Conservation (phyloP, 2,329 filamentous ascomycete species). For the Endoconidiophora polonica region DNA sequence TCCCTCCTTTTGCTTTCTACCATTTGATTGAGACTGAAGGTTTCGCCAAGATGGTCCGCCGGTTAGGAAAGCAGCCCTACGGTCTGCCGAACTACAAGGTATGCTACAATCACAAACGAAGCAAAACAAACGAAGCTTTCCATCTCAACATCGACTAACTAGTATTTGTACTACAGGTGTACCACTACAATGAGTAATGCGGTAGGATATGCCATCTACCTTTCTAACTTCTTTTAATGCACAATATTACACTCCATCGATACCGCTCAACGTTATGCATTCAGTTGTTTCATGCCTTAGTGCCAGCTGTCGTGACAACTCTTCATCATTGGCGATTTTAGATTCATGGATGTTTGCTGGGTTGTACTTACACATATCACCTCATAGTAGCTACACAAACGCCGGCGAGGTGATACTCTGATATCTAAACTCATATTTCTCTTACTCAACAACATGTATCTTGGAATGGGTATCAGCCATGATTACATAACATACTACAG, state of each 20-base stretch:
- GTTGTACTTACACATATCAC: no score
- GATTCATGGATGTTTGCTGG: no score
- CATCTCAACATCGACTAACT: slow-evolving; percentile 6
- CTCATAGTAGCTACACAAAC: no score
- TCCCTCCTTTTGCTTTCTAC: slow-evolving; percentile 90
- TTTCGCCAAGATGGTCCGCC: slow-evolving; percentile 89
- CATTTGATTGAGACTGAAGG: slow-evolving; percentile 96
- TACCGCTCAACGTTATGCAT: no score
- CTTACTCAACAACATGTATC: no score
- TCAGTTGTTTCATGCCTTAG: no score
- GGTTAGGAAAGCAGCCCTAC: slow-evolving; percentile 68
- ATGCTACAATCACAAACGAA: slow-evolving; percentile 20
- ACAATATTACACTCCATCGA: background rate
- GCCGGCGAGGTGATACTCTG: no score
- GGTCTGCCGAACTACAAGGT: slow-evolving; percentile 98
- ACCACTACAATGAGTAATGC: slow-evolving; percentile 74
- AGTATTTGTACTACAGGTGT: slow-evolving; percentile 40
- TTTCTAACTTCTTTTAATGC: slow-evolving; percentile 1
- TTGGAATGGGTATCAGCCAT: no score
- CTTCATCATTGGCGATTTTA: no score
- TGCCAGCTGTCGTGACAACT: no score
- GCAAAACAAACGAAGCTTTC: slow-evolving; percentile 2
- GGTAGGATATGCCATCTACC: background rate
- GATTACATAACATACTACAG: no score
- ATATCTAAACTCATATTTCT: no score